phyloP scores from a whole-genome alignment of 139 green algal species.

The Micractinium conductrix region DNA sequence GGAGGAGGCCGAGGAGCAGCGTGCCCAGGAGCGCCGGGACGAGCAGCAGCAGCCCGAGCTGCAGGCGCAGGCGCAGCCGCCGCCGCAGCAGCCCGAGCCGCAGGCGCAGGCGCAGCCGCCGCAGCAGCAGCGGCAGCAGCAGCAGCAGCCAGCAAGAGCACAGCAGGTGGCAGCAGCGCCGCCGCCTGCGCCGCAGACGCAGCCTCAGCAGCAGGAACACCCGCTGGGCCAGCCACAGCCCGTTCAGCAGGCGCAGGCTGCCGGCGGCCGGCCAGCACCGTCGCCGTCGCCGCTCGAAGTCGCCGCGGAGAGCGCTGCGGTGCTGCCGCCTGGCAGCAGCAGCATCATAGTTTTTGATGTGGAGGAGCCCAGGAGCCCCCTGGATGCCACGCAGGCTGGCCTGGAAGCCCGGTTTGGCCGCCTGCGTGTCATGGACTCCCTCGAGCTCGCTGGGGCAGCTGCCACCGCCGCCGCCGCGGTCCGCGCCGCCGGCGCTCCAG shows the following conservation, averaged over 20 bases:
- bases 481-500: neutral
- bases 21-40: neutral
- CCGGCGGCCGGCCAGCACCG: neutral
- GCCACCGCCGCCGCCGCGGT: neutral
- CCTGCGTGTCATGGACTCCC: constrained; percentile 2
- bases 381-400: neutral
- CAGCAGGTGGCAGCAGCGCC: neutral
- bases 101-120: neutral
- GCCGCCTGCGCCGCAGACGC: neutral
- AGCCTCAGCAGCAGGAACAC: neutral
- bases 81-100: neutral
- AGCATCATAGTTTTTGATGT: constrained; percentile 35
- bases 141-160: neutral
- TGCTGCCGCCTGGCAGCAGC: neutral
- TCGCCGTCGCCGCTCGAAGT: too few relatives aligned
- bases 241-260: too few relatives aligned
- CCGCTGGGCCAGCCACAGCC: neutral
- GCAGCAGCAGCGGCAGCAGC: neutral
- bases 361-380: neutral
- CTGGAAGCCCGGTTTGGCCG: constrained; percentile 19
- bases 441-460: neutral
- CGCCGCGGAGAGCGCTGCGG: neutral
- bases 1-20: neutral
- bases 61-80: neutral
- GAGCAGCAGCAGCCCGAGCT: neutral